Evolutionary conservation across 2,329 filamentous ascomycete species (phyloP).

Genomic region (Lecanicillium sp.): DNA sequence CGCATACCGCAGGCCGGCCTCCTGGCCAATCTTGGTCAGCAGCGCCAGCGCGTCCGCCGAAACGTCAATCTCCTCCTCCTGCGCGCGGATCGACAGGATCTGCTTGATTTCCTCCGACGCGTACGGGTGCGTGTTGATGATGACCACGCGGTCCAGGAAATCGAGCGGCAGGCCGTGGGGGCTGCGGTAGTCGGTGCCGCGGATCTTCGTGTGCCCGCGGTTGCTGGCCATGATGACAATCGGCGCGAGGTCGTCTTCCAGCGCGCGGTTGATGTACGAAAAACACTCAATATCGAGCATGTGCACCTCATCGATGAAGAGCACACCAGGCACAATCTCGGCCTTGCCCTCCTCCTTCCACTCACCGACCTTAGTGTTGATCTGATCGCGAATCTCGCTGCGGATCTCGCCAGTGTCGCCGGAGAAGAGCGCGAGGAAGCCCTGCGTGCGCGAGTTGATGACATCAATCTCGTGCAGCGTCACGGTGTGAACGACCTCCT

Average conservation of each 20-base stretch:
- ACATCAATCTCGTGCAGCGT: constrained; percentile 98
- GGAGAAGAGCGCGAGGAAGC: constrained; percentile 93
- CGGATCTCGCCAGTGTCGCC: constrained; percentile 97
- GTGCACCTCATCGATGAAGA: constrained; percentile 99
- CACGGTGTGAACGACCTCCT: constrained; percentile 95
- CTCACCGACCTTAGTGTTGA: constrained; percentile 97
- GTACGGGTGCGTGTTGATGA: constrained; percentile 90
- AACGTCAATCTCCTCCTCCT: constrained; percentile 93
- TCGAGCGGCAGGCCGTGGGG: constrained; percentile 93
- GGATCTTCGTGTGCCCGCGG: constrained; percentile 82
- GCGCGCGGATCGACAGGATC: constrained; percentile 85
- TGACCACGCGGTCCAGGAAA: constrained; percentile 92
- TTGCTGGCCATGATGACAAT: constrained; percentile 99
- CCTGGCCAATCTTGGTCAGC: constrained; percentile 90
- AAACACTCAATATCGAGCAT: constrained; percentile 99
- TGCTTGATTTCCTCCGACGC: constrained; percentile 78
- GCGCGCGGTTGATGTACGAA: constrained; percentile 93
- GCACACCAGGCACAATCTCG: constrained; percentile 90
- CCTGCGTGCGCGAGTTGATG: constrained; percentile 98
- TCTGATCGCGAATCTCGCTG: constrained; percentile 95
- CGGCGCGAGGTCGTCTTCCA: constrained; percentile 90
- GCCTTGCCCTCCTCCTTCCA: constrained; percentile 99
- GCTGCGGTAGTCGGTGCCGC: constrained; percentile 87
- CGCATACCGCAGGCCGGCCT: constrained; percentile 89
- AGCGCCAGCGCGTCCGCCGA: constrained; percentile 85